A percentile compares a stretch with the other conserved stretches of the same genome.
Conservation (phyloP, 306 rosid genomes). For the Cucurbita argyrosperma region DNA sequence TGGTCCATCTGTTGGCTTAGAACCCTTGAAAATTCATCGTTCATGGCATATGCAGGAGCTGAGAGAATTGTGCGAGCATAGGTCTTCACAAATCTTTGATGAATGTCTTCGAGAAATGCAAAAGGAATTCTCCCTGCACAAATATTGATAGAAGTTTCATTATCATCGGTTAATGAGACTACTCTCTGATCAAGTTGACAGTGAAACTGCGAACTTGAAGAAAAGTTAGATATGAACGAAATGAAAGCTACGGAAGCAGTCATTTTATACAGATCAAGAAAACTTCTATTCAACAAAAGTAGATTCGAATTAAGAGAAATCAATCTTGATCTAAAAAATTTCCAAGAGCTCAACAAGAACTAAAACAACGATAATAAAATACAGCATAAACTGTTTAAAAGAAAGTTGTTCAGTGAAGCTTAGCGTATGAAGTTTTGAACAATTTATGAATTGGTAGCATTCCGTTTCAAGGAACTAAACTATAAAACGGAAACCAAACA, state of each 20-base stretch:
- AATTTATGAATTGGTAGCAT: not conserved
- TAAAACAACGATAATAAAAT: not conserved
- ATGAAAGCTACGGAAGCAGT: not conserved
- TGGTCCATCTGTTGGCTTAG: constrained; percentile 62
- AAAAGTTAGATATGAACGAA: not conserved
- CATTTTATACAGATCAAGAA: not conserved
- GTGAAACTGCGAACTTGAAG: not conserved
- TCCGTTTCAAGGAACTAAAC: not conserved
- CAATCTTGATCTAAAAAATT: not conserved
- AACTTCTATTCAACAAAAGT: not conserved
- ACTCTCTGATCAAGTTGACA: not conserved
- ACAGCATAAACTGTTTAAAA: not conserved
- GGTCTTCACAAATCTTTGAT: constrained; percentile 53
- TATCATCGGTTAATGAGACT: not conserved
- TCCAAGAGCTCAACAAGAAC: not conserved
- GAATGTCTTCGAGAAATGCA: constrained; percentile 64
- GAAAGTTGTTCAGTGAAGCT: not conserved
- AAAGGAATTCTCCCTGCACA: constrained; percentile 51
- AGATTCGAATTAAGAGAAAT: not conserved
- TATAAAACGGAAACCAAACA: not conserved
- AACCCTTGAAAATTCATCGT: constrained; percentile 65
- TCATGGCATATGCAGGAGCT: constrained; percentile 65
- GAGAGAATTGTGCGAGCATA: constrained; percentile 52
- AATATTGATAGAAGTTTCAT: not conserved
- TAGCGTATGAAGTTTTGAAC: not conserved